Percentiles rank a stretch among this genome's conserved stretches.
phyloP scores from a whole-genome alignment of 164 flowering plant species.

The Malania oleifera region DNA sequence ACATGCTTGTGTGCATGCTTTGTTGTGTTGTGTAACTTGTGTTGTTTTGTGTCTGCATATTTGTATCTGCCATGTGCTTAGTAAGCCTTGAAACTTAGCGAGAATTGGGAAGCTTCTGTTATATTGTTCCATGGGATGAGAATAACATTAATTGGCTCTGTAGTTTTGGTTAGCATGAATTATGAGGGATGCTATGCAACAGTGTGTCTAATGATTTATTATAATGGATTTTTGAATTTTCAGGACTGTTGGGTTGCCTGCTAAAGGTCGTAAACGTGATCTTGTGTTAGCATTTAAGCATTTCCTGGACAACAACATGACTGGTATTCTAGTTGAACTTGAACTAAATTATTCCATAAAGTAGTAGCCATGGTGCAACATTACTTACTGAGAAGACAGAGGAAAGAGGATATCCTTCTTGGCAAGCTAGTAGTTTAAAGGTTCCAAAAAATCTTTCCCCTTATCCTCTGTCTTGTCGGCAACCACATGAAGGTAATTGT shows the following conservation, averaged over 20 bases:
- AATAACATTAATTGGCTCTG: not conserved
- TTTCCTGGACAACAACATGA: slow-evolving; percentile 31
- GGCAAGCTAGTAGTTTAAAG: not conserved
- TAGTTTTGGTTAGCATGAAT: not conserved
- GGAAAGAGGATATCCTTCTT: no score
- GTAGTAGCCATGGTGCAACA: no score
- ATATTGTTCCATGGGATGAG: not conserved
- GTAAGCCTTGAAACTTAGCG: no score
- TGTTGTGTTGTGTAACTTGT: no score
- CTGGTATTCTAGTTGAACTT: slow-evolving; percentile 33
- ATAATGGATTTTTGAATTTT: slow-evolving; percentile 13
- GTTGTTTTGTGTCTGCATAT: no score
- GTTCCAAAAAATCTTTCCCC: not conserved
- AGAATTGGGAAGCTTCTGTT: no score
- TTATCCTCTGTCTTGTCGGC: not conserved
- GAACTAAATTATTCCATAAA: no score
- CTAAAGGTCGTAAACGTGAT: slow-evolving; percentile 73
- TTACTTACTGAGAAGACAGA: no score
- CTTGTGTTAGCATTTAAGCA: slow-evolving; percentile 58
- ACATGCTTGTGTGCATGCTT: no score
- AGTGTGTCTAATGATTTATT: not conserved
- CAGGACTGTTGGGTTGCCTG: slow-evolving; percentile 65
- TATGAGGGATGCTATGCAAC: not conserved
- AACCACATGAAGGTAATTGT: slow-evolving; percentile 3
- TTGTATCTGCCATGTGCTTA: no score